These are phyloP conservation scores for Stachybotrys elegans DNA, from an alignment of 2,329 filamentous ascomycete genomes.

Conservation along the genomic window DNA sequence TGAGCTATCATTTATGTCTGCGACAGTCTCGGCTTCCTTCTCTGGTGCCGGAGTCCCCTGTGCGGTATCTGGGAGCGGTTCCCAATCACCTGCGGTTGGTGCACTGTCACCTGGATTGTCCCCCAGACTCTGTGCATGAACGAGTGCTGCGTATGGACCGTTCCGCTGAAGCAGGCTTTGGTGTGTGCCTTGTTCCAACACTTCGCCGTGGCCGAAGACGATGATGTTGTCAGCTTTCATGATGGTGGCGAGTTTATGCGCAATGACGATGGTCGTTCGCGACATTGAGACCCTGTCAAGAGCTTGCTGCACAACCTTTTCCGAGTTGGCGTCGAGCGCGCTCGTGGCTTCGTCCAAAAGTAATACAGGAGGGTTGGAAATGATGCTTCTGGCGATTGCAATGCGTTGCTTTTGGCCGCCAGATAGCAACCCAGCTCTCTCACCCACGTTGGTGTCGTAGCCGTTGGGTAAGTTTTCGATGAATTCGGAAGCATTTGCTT, in stretches of 20 bases:
- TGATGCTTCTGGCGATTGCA: constrained; percentile 44
- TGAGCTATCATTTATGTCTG: not conserved
- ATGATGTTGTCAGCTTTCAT: constrained; percentile 58
- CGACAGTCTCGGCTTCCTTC: not conserved
- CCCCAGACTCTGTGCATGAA: constrained; percentile 28
- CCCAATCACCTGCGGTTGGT: constrained; percentile 3
- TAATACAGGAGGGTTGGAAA: constrained; percentile 42
- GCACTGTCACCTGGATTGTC: constrained; percentile 2
- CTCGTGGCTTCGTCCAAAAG: constrained; percentile 64
- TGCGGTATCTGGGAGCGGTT: constrained; percentile 1
- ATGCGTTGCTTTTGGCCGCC: constrained; percentile 63
- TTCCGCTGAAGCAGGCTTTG: constrained; percentile 41
- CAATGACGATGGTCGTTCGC: constrained; percentile 59
- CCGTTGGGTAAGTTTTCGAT: constrained; percentile 42
- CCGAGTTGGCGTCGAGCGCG: constrained; percentile 36
- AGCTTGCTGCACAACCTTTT: constrained; percentile 46
- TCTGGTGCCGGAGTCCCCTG: not conserved
- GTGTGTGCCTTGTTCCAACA: constrained; percentile 52
- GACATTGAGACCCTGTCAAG: constrained; percentile 45
- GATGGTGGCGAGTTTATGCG: constrained; percentile 52
- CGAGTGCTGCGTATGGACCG: constrained; percentile 43
- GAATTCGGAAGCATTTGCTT: constrained; percentile 49
- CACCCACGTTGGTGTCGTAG: constrained; percentile 54
- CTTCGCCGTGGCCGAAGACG: constrained; percentile 50
- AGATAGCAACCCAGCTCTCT: constrained; percentile 54